Base-by-base conservation (phyloP, 306 rosid species). In the Quercus gilva region DNA sequence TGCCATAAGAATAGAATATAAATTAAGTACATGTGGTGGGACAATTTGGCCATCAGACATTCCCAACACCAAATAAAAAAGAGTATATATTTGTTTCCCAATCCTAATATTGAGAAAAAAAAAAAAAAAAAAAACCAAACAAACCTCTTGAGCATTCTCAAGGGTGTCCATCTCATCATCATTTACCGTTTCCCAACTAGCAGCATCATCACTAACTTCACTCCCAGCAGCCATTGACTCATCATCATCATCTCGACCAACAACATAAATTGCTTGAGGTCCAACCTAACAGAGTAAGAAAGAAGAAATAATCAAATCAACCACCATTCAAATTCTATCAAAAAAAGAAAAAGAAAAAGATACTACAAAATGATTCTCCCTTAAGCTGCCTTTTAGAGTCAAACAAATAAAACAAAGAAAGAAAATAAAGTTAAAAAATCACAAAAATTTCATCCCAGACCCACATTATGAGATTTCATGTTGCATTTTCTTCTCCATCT, bases 241-340 rank as follows among this genome's bases (percentile, higher is more conserved):
- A 18, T 90, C 98, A 49, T 95, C 99, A 73, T 95, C 99, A 43
- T 94, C 99, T 83, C 99, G 95, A 69, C 93, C 99, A 83, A 96
- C 99, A 80, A 93, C 99, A 87, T 93, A 96, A 75, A 96, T 90
- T 77, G 98, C 99, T 89, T 93, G 99, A 73, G 99, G 99, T 71
- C 98, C 99, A 88, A 96, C 97, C 99, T 96, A 89, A 26, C 58
- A 75, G 81, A 26, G 49, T 75, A 76, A 74, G 52, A 81, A 82
- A 71, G 78, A 73, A 82, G 71, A 70, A 69, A 37, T 69, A 31
- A 78, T 72, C 60, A 69, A 65, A 72, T 73, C 74, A 77, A 75
- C 75, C 75, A 80, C 23, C 3, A 7, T n/a, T 7, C 49, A 79
- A 80, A 81, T 76, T 73, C 71, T 43, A 73, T 60, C 71, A 78